These are phyloP conservation scores for Diaporthe capsici DNA, from an alignment of 2,329 filamentous ascomycete species.

Conservation along the genomic window DNA sequence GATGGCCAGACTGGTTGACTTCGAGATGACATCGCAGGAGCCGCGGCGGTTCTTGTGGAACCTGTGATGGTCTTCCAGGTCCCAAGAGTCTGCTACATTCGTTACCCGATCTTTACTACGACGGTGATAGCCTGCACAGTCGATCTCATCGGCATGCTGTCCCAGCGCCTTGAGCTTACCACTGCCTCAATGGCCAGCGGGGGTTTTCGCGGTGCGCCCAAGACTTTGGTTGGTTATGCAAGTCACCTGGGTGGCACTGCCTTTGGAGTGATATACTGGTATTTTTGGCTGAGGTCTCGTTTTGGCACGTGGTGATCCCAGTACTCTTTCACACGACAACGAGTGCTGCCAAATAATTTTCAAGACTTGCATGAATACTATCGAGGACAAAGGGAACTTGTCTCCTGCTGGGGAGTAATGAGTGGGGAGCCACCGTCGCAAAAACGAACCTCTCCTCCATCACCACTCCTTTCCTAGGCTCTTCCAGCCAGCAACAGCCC, in stretches of 20 bases:
- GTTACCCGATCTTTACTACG: accelerated
- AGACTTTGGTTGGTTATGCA: not conserved
- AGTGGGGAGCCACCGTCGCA: not conserved
- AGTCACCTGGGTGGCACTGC: not conserved
- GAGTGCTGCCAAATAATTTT: not conserved
- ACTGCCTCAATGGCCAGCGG: not conserved
- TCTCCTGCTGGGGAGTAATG: constrained; percentile 13
- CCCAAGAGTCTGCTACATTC: not conserved
- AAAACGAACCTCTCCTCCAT: not conserved
- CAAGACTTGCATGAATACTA: not conserved
- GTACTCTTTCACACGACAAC: not conserved
- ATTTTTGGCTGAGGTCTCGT: not conserved
- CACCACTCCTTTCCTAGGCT: not conserved
- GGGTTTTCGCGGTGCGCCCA: accelerated
- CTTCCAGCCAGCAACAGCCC: not conserved
- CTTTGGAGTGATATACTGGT: not conserved
- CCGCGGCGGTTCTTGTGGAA: not conserved
- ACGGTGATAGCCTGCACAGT: not conserved
- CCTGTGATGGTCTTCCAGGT: not conserved
- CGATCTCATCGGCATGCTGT: not conserved
- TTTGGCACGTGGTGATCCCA: not conserved
- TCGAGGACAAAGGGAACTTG: constrained; percentile 18
- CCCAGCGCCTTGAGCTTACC: not conserved
- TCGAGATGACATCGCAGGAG: not conserved
- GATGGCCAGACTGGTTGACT: too few relatives aligned